These are phyloP conservation scores for Hsuehochloa calcarea DNA, from an alignment of 176 grass and related monocot species.

Conservation along the genomic window DNA sequence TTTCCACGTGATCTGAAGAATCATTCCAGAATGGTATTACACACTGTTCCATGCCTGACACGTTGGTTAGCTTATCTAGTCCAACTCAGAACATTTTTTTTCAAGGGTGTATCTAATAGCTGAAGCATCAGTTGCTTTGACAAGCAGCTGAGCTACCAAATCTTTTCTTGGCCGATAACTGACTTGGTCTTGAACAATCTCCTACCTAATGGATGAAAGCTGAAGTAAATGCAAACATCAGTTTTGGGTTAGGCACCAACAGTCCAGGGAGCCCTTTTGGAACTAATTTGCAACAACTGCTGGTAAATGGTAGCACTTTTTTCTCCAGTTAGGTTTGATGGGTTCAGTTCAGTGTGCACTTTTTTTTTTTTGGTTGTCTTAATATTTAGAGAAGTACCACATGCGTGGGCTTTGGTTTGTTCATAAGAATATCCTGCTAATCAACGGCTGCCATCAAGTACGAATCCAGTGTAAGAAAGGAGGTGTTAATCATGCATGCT, in stretches of 20 bases:
- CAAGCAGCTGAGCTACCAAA: conserved; percentile 16
- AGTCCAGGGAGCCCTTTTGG: not conserved
- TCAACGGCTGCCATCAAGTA: not conserved
- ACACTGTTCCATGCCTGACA: conserved; percentile 3
- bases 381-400: not conserved
- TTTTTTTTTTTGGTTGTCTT: not conserved
- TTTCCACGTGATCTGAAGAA: conserved; percentile 42
- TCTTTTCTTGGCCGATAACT: conserved; percentile 31
- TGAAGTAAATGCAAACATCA: conserved; percentile 4
- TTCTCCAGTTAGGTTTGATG: not conserved
- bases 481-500: not conserved
- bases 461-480: not conserved
- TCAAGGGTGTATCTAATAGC: not conserved
- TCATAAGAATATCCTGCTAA: not conserved
- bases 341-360: not conserved
- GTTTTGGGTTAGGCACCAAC: conserved; percentile 3
- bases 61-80: not conserved
- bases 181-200: conserved; percentile 17
- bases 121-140: conserved; percentile 11
- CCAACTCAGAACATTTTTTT: not conserved
- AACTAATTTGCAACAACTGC: not conserved
- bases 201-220: conserved; percentile 18
- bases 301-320: not conserved
- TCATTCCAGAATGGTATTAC: conserved; percentile 28
- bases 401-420: not conserved